Evolutionary conservation across 2,329 filamentous ascomycete genomes (phyloP), one percentile per base, ranked within the genome.

Genomic region (Clonostachys chloroleuca): DNA sequence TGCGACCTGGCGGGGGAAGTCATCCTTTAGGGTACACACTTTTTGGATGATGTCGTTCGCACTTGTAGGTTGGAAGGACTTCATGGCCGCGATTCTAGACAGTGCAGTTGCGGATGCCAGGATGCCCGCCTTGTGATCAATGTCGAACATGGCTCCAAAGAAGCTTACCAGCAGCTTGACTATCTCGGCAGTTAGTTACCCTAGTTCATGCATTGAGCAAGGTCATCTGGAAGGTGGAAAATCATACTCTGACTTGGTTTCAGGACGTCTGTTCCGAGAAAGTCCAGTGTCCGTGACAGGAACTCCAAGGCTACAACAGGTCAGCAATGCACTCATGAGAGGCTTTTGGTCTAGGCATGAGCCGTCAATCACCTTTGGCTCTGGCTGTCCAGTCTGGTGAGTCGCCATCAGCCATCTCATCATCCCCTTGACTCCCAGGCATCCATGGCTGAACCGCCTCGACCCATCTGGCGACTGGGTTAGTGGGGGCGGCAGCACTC

Each of bases 71-170:
- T 75, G 72, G 59, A 82, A 82, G 12, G 65, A 63, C 44, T 71
- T 73, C 72, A 79, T 80, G 43, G 56, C 54, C 40, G 65, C 66
- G 43, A 82, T 72, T 30, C 70, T 67, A 2, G 67, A 66, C n/a
- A 82, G 60, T 2, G 78, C 78, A 41, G 70, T 75, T 5, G 77
- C 67, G 3, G 78, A 77, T 1, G 78, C 70, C 40, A 77, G 63
- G 47, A 82, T 73, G 39, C 79, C 79, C n/a, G 77, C 78, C 56
- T 78, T 78, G 61, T 81, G 77, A 52, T 82, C 78, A 46, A 77
- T 73, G 3, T 75, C 75, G 52, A 81, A 82, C 68, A 82, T 78
- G 49, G 75, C 73, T 13, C 74, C 73, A 48, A 83, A 83, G 63
- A 81, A 83, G 35, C 66, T 65, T 24, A 80, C 65, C 9, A 79